Evolutionary conservation across 352 stramenopile genomes (phyloP).

Genomic region (Phytophthora vignae): DNA sequence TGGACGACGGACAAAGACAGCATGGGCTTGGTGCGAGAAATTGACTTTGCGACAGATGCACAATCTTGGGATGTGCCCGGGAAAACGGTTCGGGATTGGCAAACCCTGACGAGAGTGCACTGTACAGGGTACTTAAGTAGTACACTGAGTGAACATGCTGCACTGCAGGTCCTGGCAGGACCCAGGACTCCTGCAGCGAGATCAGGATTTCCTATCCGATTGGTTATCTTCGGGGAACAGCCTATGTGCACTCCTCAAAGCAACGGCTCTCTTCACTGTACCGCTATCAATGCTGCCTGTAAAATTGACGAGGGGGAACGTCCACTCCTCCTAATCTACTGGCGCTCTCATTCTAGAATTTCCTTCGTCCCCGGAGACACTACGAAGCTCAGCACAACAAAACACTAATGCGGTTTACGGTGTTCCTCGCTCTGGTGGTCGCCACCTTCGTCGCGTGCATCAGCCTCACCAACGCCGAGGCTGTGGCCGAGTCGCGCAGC

Average conservation of each 20-base stretch:
- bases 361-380: not conserved
- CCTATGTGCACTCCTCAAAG: not conserved
- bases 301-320: not conserved
- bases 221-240: too few relatives aligned
- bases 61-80: not conserved
- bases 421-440: conserved; percentile 2
- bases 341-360: not conserved
- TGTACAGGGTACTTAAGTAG: too few relatives aligned
- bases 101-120: not conserved
- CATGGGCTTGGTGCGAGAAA: not conserved
- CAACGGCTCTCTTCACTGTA: not conserved
- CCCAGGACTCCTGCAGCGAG: not conserved
- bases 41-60: not conserved
- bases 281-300: not conserved
- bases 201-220: not conserved
- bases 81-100: not conserved
- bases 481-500: not conserved
- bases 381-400: not conserved
- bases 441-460: conserved; percentile 4
- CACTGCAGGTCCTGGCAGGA: too few relatives aligned
- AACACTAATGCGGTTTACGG: not conserved
- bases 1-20: not conserved
- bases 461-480: conserved; percentile 3
- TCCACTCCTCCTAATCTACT: not conserved
- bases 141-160: too few relatives aligned